Conservation (phyloP, 192 early-diverging fungal genomes). For the Obelidium mucronatum region DNA sequence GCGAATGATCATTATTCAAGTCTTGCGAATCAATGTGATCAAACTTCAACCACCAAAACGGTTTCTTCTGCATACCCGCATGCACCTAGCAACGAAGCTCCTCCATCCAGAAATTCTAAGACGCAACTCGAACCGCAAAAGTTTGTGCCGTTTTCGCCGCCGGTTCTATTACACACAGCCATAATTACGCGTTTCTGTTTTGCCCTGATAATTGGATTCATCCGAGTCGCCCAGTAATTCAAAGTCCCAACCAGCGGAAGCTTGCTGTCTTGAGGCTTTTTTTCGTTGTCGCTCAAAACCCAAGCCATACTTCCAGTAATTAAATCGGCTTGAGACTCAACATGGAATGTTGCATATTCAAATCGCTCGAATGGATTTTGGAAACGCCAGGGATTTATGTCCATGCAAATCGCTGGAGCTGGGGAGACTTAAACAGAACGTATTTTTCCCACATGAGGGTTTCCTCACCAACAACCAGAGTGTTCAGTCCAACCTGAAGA, state of each 20-base stretch:
- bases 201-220: conserved; percentile 11
- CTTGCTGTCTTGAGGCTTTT: neutral
- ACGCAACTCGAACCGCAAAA: conserved; percentile 30
- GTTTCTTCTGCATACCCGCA: neutral
- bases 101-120: conserved; percentile 10
- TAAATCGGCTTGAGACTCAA: conserved; percentile 7
- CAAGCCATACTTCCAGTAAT: conserved; percentile 66
- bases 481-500: neutral
- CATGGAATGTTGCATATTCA: conserved; percentile 76
- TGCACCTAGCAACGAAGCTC: neutral
- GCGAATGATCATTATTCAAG: too few relatives aligned
- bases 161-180: conserved; percentile 22
- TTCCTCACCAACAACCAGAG: too few relatives aligned
- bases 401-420: conserved; percentile 73
- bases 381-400: conserved; percentile 81
- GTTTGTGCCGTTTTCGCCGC: conserved; percentile 27
- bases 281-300: conserved; percentile 47
- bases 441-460: too few relatives aligned
- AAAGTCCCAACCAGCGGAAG: neutral
- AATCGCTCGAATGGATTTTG: conserved; percentile 65
- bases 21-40: neutral
- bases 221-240: conserved; percentile 28
- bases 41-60: conserved; percentile 6
- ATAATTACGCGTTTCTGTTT: conserved; percentile 8
- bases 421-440: conserved; percentile 36